Evolutionary conservation across 129 eudicot species (phyloP).

Genomic region (Apium graveolens): DNA sequence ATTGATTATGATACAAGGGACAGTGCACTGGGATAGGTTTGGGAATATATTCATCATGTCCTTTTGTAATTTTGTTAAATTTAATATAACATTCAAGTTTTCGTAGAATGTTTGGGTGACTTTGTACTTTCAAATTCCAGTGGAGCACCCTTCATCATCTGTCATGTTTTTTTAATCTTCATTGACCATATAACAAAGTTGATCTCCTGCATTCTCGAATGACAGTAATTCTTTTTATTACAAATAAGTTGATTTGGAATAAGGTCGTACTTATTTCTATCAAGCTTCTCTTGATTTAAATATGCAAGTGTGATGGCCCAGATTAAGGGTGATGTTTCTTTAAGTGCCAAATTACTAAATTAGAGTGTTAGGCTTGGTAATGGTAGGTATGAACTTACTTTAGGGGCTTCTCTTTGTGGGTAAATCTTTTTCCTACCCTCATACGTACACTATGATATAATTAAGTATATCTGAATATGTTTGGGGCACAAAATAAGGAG

Average conservation of each 20-base stretch:
- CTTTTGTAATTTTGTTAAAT: slow-evolving; percentile 2
- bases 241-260: background rate
- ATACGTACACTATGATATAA: background rate
- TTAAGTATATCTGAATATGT: background rate
- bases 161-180: background rate
- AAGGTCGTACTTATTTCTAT: background rate
- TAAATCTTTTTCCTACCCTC: background rate
- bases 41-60: background rate
- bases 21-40: background rate
- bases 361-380: background rate
- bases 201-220: background rate
- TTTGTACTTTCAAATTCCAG: background rate
- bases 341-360: background rate
- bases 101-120: background rate
- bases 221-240: background rate
- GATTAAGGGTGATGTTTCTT: background rate
- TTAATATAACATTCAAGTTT: background rate
- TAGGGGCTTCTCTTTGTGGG: background rate
- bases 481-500: background rate
- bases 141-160: background rate
- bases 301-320: slow-evolving; percentile 1
- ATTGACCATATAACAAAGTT: background rate
- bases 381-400: background rate
- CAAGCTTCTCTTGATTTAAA: background rate
- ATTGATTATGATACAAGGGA: slow-evolving; percentile 26